Conservation (phyloP, 805 yeast species). For the Candida chilensis region DNA sequence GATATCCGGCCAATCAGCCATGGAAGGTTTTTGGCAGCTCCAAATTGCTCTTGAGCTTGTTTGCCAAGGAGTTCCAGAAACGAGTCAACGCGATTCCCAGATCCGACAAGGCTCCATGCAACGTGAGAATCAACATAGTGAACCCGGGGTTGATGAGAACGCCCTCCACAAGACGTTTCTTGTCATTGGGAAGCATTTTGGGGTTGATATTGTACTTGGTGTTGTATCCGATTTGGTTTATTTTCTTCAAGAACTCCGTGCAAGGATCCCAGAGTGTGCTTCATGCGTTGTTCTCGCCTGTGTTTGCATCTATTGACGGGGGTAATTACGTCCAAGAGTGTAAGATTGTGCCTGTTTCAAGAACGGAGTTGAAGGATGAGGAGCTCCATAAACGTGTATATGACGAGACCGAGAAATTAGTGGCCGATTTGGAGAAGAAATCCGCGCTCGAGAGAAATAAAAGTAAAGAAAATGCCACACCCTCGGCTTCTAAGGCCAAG, state of each 20-base stretch:
- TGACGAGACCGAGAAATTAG: conserved; percentile 49
- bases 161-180: conserved; percentile 69
- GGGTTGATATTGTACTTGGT: conserved; percentile 55
- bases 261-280: conserved; percentile 78
- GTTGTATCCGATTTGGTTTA: conserved; percentile 75
- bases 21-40: conserved; percentile 78
- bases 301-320: conserved; percentile 50
- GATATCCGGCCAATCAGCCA: conserved; percentile 56
- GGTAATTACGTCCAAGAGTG: conserved; percentile 75
- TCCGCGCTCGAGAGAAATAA: conserved; percentile 61
- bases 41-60: conserved; percentile 65
- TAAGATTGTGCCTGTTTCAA: conserved; percentile 35
- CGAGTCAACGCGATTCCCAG: conserved; percentile 49
- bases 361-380: conserved; percentile 56
- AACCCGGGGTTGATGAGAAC: conserved; percentile 93
- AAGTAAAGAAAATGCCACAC: conserved; percentile 4
- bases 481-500: not conserved
- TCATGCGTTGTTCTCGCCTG: conserved; percentile 65
- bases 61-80: conserved; percentile 73
- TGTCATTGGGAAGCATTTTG: conserved; percentile 66
- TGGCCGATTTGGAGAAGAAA: conserved; percentile 56
- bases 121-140: conserved; percentile 62
- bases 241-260: conserved; percentile 63
- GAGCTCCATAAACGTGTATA: conserved; percentile 53
- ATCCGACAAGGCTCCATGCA: conserved; percentile 63